Evolutionary conservation across 2,329 filamentous ascomycete genomes (phyloP).

Genomic region (Biscogniauxia mediterranea): DNA sequence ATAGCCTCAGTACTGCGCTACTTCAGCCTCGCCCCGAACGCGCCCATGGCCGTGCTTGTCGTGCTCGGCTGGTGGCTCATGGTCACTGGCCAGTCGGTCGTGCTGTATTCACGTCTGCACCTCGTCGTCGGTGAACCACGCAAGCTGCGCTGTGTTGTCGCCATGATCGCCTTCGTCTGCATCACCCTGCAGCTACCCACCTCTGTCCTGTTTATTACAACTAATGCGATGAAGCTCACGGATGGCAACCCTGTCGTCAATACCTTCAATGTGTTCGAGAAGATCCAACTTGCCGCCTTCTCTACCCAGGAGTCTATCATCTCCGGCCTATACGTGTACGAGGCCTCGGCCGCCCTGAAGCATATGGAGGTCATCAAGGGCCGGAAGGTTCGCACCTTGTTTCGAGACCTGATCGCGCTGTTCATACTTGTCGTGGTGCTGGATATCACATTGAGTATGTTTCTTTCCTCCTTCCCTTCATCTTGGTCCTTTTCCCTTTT

Average conservation of each 20-base stretch:
- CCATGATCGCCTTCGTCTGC: constrained; percentile 56
- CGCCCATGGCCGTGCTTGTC: constrained; percentile 21
- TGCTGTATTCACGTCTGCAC: constrained; percentile 60
- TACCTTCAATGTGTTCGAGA: constrained; percentile 24
- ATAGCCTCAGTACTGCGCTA: constrained; percentile 15
- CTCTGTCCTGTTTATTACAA: constrained; percentile 42
- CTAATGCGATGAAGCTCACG: constrained; percentile 2
- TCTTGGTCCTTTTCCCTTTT: background rate
- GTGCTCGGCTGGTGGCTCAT: constrained; percentile 55
- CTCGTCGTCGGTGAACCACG: constrained; percentile 51
- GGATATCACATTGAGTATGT: constrained; percentile 34
- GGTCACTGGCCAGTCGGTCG: constrained; percentile 56
- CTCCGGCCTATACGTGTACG: constrained; percentile 51
- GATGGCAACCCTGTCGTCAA: background rate
- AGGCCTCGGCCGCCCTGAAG: constrained; percentile 41
- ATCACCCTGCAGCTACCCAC: constrained; percentile 53
- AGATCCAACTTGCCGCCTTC: constrained; percentile 43
- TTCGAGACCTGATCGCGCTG: constrained; percentile 43
- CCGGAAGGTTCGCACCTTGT: constrained; percentile 23
- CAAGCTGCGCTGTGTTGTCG: constrained; percentile 48
- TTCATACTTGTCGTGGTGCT: constrained; percentile 42
- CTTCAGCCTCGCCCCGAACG: constrained; percentile 14
- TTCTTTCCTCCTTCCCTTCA: background rate
- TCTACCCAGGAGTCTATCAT: constrained; percentile 45
- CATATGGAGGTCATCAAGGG: constrained; percentile 28